Conservation (phyloP, 208 protist genomes). For the Angomonas ambiguus region DNA sequence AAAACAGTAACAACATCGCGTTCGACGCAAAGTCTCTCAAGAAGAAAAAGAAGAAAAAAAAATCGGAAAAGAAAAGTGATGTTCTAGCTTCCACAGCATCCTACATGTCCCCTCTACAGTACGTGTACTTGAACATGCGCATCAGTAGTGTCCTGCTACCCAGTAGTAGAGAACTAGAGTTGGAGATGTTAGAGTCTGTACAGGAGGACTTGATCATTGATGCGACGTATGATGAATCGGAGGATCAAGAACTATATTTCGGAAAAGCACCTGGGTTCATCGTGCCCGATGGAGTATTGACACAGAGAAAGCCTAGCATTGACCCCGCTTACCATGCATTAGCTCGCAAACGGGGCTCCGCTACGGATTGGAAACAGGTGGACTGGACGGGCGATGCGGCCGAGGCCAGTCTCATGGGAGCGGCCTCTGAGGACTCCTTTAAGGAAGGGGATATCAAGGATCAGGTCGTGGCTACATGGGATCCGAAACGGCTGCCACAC, state of each 20-base stretch:
- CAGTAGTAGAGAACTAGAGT: conserved; percentile 34
- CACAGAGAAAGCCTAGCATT: background rate
- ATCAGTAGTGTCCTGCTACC: conserved; percentile 73
- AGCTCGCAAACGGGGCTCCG: background rate
- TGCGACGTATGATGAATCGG: conserved; percentile 33
- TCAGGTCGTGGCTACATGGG: conserved; percentile 19
- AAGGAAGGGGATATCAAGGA: conserved; percentile 15
- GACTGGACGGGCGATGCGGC: conserved; percentile 4
- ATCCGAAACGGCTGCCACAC: conserved; percentile 40
- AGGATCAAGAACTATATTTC: conserved; percentile 37
- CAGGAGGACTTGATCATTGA: conserved; percentile 69
- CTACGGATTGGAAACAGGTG: background rate
- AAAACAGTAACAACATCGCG: background rate
- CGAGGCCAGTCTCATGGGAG: background rate
- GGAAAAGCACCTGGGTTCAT: conserved; percentile 32
- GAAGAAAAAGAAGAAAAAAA: conserved; percentile 18
- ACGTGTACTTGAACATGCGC: conserved; percentile 82
- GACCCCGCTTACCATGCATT: background rate
- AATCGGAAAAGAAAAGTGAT: background rate
- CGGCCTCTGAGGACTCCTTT: conserved; percentile 8
- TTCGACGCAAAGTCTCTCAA: background rate
- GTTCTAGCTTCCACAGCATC: conserved; percentile 16
- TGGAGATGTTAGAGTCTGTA: conserved; percentile 74
- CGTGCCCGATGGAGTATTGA: background rate
- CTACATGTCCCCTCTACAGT: conserved; percentile 80